These are phyloP conservation scores for Pecoramyces ruminantium DNA, from an alignment of 192 early-diverging fungal species.

Conservation along the genomic window DNA sequence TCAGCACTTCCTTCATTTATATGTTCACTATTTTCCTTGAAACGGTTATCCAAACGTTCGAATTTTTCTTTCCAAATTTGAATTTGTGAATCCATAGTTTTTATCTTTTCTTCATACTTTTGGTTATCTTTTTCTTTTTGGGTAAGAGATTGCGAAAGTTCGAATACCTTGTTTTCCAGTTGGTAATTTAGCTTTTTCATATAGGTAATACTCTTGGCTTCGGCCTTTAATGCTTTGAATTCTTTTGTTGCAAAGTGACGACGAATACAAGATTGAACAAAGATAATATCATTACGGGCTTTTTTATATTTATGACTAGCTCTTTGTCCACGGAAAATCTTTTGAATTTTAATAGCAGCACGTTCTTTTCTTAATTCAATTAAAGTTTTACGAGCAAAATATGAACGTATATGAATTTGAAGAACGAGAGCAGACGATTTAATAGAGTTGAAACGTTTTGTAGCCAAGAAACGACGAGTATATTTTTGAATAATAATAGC, in stretches of 20 bases:
- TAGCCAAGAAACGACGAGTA: neutral
- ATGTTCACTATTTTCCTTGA: neutral
- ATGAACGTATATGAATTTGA: constrained; percentile 2
- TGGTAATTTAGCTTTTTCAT: constrained; percentile 86
- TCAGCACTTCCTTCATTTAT: neutral
- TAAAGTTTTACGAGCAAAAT: constrained; percentile 44
- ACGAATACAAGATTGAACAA: constrained; percentile 70
- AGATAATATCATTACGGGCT: constrained; percentile 21
- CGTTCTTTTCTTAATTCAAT: constrained; percentile 27
- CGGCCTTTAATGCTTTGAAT: constrained; percentile 53
- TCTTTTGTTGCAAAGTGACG: constrained; percentile 49
- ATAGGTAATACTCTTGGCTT: constrained; percentile 77
- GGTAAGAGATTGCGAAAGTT: constrained; percentile 66
- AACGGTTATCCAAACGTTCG: constrained; percentile 32
- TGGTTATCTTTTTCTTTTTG: constrained; percentile 53
- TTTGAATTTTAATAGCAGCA: constrained; percentile 69
- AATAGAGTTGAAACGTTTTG: neutral
- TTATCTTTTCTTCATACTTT: constrained; percentile 28
- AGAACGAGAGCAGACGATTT: constrained; percentile 11
- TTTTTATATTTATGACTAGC: neutral
- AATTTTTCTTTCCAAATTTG: constrained; percentile 53
- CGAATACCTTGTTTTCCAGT: constrained; percentile 91
- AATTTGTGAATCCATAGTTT: constrained; percentile 44
- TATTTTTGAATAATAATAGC: constrained; percentile 5
- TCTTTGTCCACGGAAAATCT: constrained; percentile 38